Base-by-base conservation (phyloP, 169 alveolate species). In the Babesia sp. region DNA sequence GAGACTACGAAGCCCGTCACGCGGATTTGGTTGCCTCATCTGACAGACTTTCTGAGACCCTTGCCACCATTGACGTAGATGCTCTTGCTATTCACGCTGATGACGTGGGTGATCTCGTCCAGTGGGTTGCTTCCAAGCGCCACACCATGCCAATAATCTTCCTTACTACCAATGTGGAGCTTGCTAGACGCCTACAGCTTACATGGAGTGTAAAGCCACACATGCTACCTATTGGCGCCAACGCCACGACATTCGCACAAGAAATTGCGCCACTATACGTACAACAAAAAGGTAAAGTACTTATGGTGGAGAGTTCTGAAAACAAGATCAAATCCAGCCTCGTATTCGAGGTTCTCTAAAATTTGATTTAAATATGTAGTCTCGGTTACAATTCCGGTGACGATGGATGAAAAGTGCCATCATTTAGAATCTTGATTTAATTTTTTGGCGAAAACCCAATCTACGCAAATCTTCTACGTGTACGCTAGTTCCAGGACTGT, bases 161-260 rank as follows among this genome's bases (percentile, higher is more conserved):
- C 42, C 28, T 88, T 16, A 84, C 93, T 20, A 71, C 82, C 37
- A 84, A 73, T 60, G 72, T 54, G 11, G 44, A 53, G 24, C 36
- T 88, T 29, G 86, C 91, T n/a, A 50, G 93, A 24, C 89, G 80
- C 56, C 56, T 83, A 58, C 91, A 83, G 87, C 74, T 88, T 22
- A 68, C 91, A 16, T 88, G 93, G 93, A 90, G 91, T 24, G 83
- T 88, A 16, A 80, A 88, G 66, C 67, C 93, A 7, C 84, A 79
- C 74, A 39, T 84, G 55, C 53, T 83, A 2, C 86, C 81, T n/a
- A 33, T 12, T 33, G 78, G 73, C 9, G 68, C 60, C 24, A 37
- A 71, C 59, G 63, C 83, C 18, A 6, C 20, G 36, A 66, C 64
- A 9, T 69, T 50, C 39, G 71, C 59, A 31, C 42, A 68, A 44